phyloP scores from a whole-genome alignment of 345 rosid species.

The Kernera saxatilis region DNA sequence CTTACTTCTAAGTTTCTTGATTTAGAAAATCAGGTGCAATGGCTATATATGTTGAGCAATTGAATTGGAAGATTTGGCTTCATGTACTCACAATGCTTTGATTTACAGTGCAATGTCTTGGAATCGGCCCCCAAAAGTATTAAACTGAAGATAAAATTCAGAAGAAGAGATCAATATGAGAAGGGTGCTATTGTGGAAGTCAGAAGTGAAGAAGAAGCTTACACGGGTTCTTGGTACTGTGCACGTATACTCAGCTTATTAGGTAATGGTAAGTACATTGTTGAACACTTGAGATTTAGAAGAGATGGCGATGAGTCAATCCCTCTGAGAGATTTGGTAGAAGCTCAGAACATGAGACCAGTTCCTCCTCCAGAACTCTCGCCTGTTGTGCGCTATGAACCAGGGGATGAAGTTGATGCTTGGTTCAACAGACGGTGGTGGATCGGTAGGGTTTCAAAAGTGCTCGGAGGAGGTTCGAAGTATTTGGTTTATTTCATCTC shows the following conservation, averaged over 20 bases:
- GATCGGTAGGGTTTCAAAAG: constrained; percentile 42
- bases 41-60: too few species aligned
- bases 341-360: constrained; percentile 40
- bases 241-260: constrained; percentile 31
- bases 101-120: constrained; percentile 14
- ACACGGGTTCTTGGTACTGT: constrained; percentile 56
- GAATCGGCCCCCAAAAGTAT: constrained; percentile 15
- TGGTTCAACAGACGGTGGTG: constrained; percentile 64
- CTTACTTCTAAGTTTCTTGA: too few species aligned
- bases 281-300: constrained; percentile 42
- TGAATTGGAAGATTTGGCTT: background rate
- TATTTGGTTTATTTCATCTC: constrained; percentile 39
- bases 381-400: constrained; percentile 20
- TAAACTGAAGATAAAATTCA: constrained; percentile 27
- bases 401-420: constrained; percentile 50
- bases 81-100: too few species aligned
- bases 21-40: too few species aligned
- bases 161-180: constrained; percentile 16
- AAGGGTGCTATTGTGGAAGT: constrained; percentile 43
- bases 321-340: constrained; percentile 42
- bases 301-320: constrained; percentile 36
- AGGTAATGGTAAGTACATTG: constrained; percentile 40
- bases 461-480: constrained; percentile 20
- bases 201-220: constrained; percentile 46
- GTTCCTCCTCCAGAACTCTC: constrained; percentile 42